phyloP scores from a whole-genome alignment of 2,329 filamentous ascomycete species.

The Cercospora sesami region DNA sequence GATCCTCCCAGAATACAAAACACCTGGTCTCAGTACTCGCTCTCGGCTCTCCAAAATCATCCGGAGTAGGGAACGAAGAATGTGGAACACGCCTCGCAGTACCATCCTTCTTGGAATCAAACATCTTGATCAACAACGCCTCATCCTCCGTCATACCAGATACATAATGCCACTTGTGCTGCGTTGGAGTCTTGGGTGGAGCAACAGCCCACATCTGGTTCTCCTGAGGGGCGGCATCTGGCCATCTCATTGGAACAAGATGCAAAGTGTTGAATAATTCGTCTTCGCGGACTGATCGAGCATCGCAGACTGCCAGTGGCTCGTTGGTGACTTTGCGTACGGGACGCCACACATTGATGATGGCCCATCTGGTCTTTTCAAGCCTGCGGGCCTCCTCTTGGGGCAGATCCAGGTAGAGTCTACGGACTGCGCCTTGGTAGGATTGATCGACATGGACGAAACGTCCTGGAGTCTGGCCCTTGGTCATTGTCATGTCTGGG shows the following conservation, averaged over 20 bases:
- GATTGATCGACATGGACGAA: slow-evolving; percentile 17
- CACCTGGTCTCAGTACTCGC: slow-evolving; percentile 12
- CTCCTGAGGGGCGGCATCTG: not conserved
- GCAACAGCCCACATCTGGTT: slow-evolving; percentile 13
- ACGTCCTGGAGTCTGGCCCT: slow-evolving; percentile 7
- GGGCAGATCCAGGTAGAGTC: slow-evolving; percentile 7
- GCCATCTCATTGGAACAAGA: slow-evolving; percentile 15
- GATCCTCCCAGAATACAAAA: slow-evolving; percentile 16
- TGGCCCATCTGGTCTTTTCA: slow-evolving; percentile 17
- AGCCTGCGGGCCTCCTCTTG: slow-evolving; percentile 8
- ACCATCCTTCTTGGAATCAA: slow-evolving; percentile 11
- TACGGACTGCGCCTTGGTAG: slow-evolving; percentile 11
- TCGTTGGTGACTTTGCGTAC: slow-evolving; percentile 11
- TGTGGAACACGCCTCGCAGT: slow-evolving; percentile 10
- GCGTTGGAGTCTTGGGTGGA: not conserved
- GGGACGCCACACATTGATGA: slow-evolving; percentile 20
- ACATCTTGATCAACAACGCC: slow-evolving; percentile 11
- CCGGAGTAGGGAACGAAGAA: slow-evolving; percentile 8
- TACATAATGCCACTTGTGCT: slow-evolving; percentile 18
- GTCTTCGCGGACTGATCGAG: slow-evolving; percentile 11
- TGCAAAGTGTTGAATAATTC: slow-evolving; percentile 18
- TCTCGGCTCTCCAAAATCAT: slow-evolving; percentile 14
- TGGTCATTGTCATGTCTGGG: slow-evolving; percentile 17
- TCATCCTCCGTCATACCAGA: slow-evolving; percentile 13
- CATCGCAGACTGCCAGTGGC: slow-evolving; percentile 12